A percentile compares a stretch with the other conserved stretches of the same genome.
Evolutionary conservation across 805 yeast genomes (phyloP).

Genomic region (Cyberlindnera mississippiensis): DNA sequence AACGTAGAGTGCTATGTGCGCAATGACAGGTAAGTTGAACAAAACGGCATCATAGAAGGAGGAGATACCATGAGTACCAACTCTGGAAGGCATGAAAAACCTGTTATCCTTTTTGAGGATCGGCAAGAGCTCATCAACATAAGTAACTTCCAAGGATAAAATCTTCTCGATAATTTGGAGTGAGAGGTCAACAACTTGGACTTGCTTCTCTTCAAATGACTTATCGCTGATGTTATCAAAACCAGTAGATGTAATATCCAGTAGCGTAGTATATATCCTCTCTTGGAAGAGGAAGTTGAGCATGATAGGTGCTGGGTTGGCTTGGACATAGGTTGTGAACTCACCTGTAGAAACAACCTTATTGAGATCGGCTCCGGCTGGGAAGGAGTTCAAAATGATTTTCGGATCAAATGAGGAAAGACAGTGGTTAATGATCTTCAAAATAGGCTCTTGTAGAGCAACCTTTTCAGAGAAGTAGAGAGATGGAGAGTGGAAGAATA

Average conservation of each 20-base stretch:
- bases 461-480: conserved; percentile 33
- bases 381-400: conserved; percentile 48
- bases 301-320: conserved; percentile 67
- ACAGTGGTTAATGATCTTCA: conserved; percentile 47
- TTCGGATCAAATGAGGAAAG: conserved; percentile 49
- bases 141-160: conserved; percentile 55
- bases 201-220: conserved; percentile 29
- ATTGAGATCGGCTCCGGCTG: conserved; percentile 49
- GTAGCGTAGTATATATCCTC: conserved; percentile 50
- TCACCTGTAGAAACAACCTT: conserved; percentile 40
- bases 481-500: conserved; percentile 51
- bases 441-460: conserved; percentile 49
- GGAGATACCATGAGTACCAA: conserved; percentile 55
- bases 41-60: conserved; percentile 71
- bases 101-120: conserved; percentile 38
- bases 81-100: conserved; percentile 30
- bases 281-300: conserved; percentile 61
- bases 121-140: conserved; percentile 51
- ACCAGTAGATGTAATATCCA: conserved; percentile 55
- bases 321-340: conserved; percentile 48
- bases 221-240: conserved; percentile 49
- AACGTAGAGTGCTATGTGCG: conserved; percentile 70
- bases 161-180: conserved; percentile 43
- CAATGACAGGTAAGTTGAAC: conserved; percentile 65
- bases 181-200: conserved; percentile 36